Evolutionary conservation across 1,139 yeast species (phyloP).

Genomic region (Kodamaea suecica): DNA sequence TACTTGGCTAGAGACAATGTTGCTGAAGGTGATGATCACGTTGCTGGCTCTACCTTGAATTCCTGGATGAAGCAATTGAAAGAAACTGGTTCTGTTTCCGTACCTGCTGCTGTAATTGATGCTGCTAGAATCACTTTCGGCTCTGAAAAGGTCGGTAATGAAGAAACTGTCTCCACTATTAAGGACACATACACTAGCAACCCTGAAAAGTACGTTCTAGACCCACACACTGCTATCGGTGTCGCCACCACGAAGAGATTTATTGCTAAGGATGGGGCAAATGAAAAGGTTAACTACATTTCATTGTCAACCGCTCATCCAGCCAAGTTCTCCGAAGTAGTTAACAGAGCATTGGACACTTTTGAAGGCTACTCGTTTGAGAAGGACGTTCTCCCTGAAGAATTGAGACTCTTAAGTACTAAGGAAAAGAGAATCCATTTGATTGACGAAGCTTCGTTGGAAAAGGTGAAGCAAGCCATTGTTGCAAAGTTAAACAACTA

Average conservation of each 20-base stretch:
- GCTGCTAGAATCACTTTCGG: conserved; percentile 69
- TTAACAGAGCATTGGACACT: conserved; percentile 67
- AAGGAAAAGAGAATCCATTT: conserved; percentile 75
- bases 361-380: conserved; percentile 80
- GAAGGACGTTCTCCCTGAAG: conserved; percentile 82
- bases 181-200: conserved; percentile 56
- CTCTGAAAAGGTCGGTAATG: conserved; percentile 77
- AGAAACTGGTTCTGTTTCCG: conserved; percentile 69
- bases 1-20: conserved; percentile 73
- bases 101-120: conserved; percentile 59
- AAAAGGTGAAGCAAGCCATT: conserved; percentile 69
- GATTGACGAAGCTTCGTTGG: conserved; percentile 71
- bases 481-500: not conserved
- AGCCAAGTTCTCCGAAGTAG: conserved; percentile 96
- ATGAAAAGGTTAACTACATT: conserved; percentile 51
- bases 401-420: conserved; percentile 66
- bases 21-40: conserved; percentile 52
- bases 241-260: conserved; percentile 70
- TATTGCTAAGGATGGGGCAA: conserved; percentile 47
- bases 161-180: conserved; percentile 74
- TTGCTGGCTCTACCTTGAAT: conserved; percentile 72
- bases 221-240: conserved; percentile 97
- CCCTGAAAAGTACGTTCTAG: conserved; percentile 76
- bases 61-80: conserved; percentile 81
- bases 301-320: conserved; percentile 97